These are phyloP conservation scores for Sechiopsis laciniata DNA, from an alignment of 306 rosid genomes.

Conservation along the genomic window DNA sequence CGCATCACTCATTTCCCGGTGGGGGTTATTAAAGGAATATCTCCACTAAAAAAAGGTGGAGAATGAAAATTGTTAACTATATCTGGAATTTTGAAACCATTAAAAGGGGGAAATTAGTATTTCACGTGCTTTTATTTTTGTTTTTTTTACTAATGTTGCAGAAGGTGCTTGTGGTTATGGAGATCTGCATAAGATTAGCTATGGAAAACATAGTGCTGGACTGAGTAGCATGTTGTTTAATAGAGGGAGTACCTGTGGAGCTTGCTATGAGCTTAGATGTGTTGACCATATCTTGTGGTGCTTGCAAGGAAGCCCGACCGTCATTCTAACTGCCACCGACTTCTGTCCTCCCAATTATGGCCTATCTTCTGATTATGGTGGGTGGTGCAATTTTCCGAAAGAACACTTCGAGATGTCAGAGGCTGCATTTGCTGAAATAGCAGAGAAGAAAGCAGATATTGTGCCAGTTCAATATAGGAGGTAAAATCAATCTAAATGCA, in stretches of 20 bases:
- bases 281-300: slow-evolving; percentile 97
- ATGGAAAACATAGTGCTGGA: slow-evolving; percentile 78
- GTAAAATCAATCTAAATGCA: slow-evolving; percentile 32
- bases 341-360: slow-evolving; percentile 93
- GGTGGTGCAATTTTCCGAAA: slow-evolving; percentile 93
- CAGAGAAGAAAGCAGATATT: slow-evolving; percentile 69
- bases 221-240: slow-evolving; percentile 77
- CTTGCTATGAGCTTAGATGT: slow-evolving; percentile 90
- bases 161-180: slow-evolving; percentile 99
- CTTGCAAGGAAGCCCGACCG: slow-evolving; percentile 73
- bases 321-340: slow-evolving; percentile 84
- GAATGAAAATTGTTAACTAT: background rate
- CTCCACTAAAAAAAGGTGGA: background rate
- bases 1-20: background rate
- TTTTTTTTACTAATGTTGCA: slow-evolving; percentile 32
- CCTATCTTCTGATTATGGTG: slow-evolving; percentile 83
- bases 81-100: background rate
- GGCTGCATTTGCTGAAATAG: slow-evolving; percentile 74
- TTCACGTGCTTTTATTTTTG: background rate
- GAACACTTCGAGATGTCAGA: slow-evolving; percentile 92
- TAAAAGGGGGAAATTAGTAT: background rate
- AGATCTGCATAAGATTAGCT: slow-evolving; percentile 71
- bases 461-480: slow-evolving; percentile 91
- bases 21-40: background rate
- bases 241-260: slow-evolving; percentile 83